A percentile compares a stretch with the other conserved stretches of the same genome.
These are phyloP conservation scores for Trametes gibbosa DNA, from an alignment of 768 basidiomycete genomes.

Conservation along the genomic window DNA sequence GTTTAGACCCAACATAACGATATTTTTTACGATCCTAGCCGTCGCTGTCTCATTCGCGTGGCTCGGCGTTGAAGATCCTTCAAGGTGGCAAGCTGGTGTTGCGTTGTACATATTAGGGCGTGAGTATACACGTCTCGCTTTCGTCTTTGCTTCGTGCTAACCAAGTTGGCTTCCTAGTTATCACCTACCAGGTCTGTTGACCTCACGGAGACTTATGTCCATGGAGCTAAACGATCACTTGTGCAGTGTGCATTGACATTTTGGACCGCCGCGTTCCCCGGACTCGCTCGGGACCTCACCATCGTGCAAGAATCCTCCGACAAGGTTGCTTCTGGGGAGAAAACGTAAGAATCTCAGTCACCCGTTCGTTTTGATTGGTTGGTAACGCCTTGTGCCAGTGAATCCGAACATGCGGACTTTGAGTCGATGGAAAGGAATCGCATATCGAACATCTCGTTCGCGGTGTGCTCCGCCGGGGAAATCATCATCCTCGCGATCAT, in stretches of 20 bases:
- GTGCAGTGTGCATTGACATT: constrained; percentile 66
- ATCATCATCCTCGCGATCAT: constrained; percentile 67
- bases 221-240: background rate
- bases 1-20: constrained; percentile 69
- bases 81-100: constrained; percentile 60
- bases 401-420: constrained; percentile 48
- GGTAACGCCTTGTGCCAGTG: constrained; percentile 39
- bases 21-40: constrained; percentile 65
- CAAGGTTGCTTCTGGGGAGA: constrained; percentile 40
- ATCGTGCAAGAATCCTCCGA: constrained; percentile 56
- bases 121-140: constrained; percentile 32
- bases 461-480: constrained; percentile 68
- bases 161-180: constrained; percentile 42
- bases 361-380: background rate
- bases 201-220: background rate
- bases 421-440: constrained; percentile 70
- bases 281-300: constrained; percentile 65
- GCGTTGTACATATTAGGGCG: constrained; percentile 63
- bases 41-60: constrained; percentile 73
- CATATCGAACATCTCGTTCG: constrained; percentile 73
- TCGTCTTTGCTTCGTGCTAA: background rate
- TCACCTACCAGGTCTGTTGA: constrained; percentile 60
- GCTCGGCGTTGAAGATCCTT: constrained; percentile 68
- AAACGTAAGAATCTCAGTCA: constrained; percentile 40
- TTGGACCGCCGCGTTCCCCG: constrained; percentile 83